Base-by-base conservation (phyloP, 2,329 filamentous ascomycete genomes). In the Curvularia verruculosa region DNA sequence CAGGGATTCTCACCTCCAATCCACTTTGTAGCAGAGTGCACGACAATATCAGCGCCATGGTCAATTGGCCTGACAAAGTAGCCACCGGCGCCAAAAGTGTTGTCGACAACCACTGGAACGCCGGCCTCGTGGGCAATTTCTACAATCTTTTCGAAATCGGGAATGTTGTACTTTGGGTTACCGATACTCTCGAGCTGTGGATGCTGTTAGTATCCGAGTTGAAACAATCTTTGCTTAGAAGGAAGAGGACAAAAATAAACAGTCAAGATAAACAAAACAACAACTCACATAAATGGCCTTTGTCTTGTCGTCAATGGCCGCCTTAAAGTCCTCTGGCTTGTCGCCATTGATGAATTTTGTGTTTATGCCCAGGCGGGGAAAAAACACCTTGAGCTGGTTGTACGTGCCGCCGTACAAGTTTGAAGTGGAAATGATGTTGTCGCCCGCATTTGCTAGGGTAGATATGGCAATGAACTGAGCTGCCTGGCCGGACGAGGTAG, bases 1-100 rank as follows among this genome's bases (percentile, higher is more conserved):
- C n/a, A 40, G 10, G 19, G 21, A 28, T 26, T 40, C 2, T 58
- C n/a, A 60, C 93, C 93, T 55, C 93, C 93, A 61, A 98, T 97
- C 93, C 93, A 97, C 79, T 97, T 97, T 56, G 93, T 96, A 10
- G 92, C 92, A 37, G 90, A 95, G 83, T 97, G 92, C 23, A 96
- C 91, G 50, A 97, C 89, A 59, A 97, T 96, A 74, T 97, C 93
- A 62, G 91, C 93, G 53, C 93, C 93, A 77, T 96, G 90, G 23
- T 93, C 88, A 69, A 97, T 94, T 39, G 93, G 93, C 6, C 89
- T 87, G 66, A 89, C 82, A 76, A 91, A 96, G 83, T 91, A 97
- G 49, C 94, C 93, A 57, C 93, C 93, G 12, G 93, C 93, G 45
- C 93, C 94, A 69, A 97, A 97, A 8, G 93, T 97, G 82, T 97